phyloP scores from a whole-genome alignment of 805 yeast genomes.

The Yamadazyma paraphyllophila region DNA sequence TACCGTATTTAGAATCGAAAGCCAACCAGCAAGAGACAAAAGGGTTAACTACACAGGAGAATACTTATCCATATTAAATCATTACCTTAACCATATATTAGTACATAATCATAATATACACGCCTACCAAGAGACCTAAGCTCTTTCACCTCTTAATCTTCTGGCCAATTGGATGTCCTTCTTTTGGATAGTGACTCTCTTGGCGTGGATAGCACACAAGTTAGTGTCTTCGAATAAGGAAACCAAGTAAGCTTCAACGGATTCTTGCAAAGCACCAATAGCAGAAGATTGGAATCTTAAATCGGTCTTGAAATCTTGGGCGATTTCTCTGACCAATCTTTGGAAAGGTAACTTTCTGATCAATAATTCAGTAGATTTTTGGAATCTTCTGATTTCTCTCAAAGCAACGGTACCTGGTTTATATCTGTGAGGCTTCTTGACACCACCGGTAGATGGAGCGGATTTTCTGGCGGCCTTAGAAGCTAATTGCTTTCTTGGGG shows the following conservation, averaged over 20 bases:
- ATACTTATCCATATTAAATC: slow-evolving; percentile 40
- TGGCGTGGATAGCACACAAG: slow-evolving; percentile 52
- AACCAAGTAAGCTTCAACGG: slow-evolving; percentile 50
- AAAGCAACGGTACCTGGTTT: slow-evolving; percentile 54
- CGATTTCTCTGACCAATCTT: slow-evolving; percentile 50
- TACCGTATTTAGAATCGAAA: slow-evolving; percentile 52
- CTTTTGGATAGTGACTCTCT: slow-evolving; percentile 51
- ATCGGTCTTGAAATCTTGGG: slow-evolving; percentile 49
- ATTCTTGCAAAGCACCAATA: slow-evolving; percentile 50
- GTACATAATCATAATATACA: slow-evolving; percentile 18
- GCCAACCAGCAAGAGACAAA: slow-evolving; percentile 47
- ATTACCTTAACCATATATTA: slow-evolving; percentile 14
- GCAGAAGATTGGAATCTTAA: slow-evolving; percentile 50
- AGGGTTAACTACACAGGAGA: slow-evolving; percentile 43
- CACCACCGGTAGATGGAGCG: slow-evolving; percentile 51
- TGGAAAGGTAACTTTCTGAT: slow-evolving; percentile 52
- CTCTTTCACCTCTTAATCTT: slow-evolving; percentile 52
- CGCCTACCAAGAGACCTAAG: slow-evolving; percentile 22
- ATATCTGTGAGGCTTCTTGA: slow-evolving; percentile 52
- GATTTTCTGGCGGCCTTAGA: slow-evolving; percentile 52
- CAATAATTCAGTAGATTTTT: slow-evolving; percentile 47
- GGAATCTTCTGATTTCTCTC: slow-evolving; percentile 52
- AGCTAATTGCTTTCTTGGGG: slow-evolving; percentile 52
- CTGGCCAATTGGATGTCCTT: slow-evolving; percentile 51
- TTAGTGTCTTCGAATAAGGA: slow-evolving; percentile 49